Base-by-base conservation (phyloP, 2,329 filamentous ascomycete species). In the Fusarium neocosmosporiellum region DNA sequence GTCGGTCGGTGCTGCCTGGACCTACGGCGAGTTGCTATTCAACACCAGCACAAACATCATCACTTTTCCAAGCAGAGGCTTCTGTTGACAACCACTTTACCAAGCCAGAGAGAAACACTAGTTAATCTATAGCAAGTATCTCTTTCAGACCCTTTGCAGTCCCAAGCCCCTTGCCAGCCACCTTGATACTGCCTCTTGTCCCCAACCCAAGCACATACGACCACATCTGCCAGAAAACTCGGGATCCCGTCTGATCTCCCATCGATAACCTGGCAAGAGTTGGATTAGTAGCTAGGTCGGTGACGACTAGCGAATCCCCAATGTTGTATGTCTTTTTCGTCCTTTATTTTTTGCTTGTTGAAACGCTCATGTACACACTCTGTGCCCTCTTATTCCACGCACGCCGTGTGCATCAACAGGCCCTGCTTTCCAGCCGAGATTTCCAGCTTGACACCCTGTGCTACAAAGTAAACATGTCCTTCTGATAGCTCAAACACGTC, bases 391-490 rank as follows among this genome's bases (percentile, higher is more conserved):
- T 50, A 73, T 63, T 74, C 71, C 3, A 71, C 70, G 36, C 73
- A 67, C 6, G 75, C 75, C 16, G 65, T 71, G 34, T 78, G 76
- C 53, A 78, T 60, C 24, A 78, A 58, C 39, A 76, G 10, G 0
- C 76, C 76, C 9, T 64, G 36, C 18, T 63, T 65, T 2, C 67
- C 66, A 33, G 76, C 75, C 4, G 69, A 59, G 24, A 78, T 73
- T 10, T 74, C 66, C 63, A 78, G 31, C 36, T 63, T 59, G 20
- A 78, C 73, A 9, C 71, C 73, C 18, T 77, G 74, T 3, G 75
- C 60, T 0, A 78, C 59, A 59, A 78, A 78, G 59, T 78, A 78
- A 1, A 78, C 71, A 54, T 78, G 67, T 2, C 75, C 77, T 39
- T 78, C 77, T 7, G 36, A 57, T 2, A 78, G 43, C 48, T 74